A percentile compares a stretch with the other conserved stretches of the same genome.
phyloP scores from a whole-genome alignment of 306 rosid species.

The Herpetospermum pedunculosum region DNA sequence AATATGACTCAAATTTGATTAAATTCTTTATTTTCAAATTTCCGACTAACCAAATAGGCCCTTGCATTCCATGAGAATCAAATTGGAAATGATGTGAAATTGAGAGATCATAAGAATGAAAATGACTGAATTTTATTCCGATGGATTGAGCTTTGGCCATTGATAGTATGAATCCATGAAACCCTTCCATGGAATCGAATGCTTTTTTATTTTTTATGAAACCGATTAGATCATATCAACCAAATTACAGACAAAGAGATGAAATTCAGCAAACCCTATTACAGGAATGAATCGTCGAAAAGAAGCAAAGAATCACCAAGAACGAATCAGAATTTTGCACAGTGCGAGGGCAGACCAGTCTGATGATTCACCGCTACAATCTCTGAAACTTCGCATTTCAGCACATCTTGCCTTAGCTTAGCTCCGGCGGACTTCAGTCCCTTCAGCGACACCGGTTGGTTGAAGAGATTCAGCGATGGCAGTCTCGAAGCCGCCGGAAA shows the following conservation, averaged over 20 bases:
- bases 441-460: constrained; percentile 65
- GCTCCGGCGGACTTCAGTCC: constrained; percentile 92
- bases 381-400: constrained; percentile 66
- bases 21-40: too few species aligned
- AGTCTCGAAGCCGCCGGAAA: constrained; percentile 69
- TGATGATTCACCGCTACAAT: constrained; percentile 55
- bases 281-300: not conserved
- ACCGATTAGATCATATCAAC: not conserved
- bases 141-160: not conserved
- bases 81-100: too few species aligned
- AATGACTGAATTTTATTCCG: not conserved
- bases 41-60: too few species aligned
- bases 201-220: not conserved
- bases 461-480: constrained; percentile 82
- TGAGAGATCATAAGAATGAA: too few species aligned
- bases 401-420: constrained; percentile 82
- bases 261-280: not conserved
- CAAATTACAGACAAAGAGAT: not conserved
- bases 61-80: too few species aligned
- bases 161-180: not conserved
- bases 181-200: not conserved
- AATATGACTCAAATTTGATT: too few species aligned
- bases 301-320: constrained; percentile 21
- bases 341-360: constrained; percentile 63
- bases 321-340: constrained; percentile 54